Evolutionary conservation across 352 stramenopile species (phyloP), one percentile per base, ranked within the genome.

Genomic region (Globisporangium sylvaticum): DNA sequence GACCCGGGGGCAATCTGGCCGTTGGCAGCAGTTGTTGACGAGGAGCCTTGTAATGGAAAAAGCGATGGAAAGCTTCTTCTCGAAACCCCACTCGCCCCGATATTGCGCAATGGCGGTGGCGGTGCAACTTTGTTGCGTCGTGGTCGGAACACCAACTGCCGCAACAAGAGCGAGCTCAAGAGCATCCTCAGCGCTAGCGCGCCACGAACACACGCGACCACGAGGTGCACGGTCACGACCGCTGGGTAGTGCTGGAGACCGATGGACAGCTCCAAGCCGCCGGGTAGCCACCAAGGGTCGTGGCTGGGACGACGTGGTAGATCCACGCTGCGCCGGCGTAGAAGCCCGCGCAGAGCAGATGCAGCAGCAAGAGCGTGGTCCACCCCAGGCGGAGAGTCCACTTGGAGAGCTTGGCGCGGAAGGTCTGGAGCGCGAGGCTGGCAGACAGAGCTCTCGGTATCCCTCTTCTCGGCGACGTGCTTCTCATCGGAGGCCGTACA

Each of bases 301-400:
- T 42, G 1, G 42, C 53, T 27, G 48, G 29, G 8, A 32, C 12
- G n/a, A 58, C 2, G n/a, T 65, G 22, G 29, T 65, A 65, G 31
- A 65, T 58, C 46, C 60, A 58, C 29, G 60, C 60, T 2, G 31
- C 60, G 8, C 29, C n/a, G 29, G 46, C n/a, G 29, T 65, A 65
- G 29, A 58, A 65, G 44, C 31, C 31, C 15, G 46, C 31, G 3
- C 60, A 65, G 27, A 65, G 46, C 25, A 24, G 10, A 24, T 65
- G 60, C 29, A 65, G 60, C n/a, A 65, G 29, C 60, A 65, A 24
- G 60, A 58, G 46, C 6, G 44, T 46, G 20, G 10, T 24, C 60
- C 60, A 65, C 42, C 60, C 60, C 9, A 39, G 18, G 14, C 20
- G 20, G 18, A 65, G 37, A 24, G 29, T 37, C 60, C 59, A 65